Conservation (phyloP, 1,284 basidiomycete species). For the Tremellales sp. region DNA sequence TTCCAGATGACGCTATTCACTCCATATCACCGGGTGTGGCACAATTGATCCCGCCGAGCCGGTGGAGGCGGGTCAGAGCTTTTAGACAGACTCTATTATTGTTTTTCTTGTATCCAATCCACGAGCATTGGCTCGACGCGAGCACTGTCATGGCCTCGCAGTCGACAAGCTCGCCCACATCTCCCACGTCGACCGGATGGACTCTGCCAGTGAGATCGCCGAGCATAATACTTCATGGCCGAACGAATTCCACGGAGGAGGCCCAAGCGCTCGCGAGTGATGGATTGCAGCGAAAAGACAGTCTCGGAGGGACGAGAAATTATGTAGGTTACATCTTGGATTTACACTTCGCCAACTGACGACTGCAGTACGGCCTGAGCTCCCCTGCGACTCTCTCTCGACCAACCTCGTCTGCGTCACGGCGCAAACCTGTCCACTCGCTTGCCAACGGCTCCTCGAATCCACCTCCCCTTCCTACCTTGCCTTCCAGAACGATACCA, state of each 20-base stretch:
- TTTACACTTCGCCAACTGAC: background rate
- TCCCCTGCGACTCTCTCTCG: constrained; percentile 3
- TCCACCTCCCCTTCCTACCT: constrained; percentile 13
- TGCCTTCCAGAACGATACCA: constrained; percentile 22
- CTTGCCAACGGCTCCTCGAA: background rate
- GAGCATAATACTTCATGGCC: constrained; percentile 3
- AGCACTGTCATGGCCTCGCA: background rate
- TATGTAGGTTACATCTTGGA: constrained; percentile 18
- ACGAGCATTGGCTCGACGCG: no score
- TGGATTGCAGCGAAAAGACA: constrained; percentile 14
- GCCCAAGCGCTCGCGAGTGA: background rate
- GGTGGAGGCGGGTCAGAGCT: no score
- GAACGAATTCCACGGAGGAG: constrained; percentile 6
- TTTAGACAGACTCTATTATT: no score
- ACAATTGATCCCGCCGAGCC: no score
- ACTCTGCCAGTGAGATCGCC: background rate
- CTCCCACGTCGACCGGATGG: background rate
- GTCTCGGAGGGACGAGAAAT: constrained; percentile 24
- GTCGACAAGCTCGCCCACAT: background rate
- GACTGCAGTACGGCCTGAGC: constrained; percentile 16
- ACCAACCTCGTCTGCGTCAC: constrained; percentile 10
- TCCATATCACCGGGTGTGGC: no score
- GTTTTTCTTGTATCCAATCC: no score
- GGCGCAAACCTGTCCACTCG: constrained; percentile 1
- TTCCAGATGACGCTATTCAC: no score